phyloP scores from a whole-genome alignment of 495 filamentous ascomycete genomes.

The Xylaria nigripes region DNA sequence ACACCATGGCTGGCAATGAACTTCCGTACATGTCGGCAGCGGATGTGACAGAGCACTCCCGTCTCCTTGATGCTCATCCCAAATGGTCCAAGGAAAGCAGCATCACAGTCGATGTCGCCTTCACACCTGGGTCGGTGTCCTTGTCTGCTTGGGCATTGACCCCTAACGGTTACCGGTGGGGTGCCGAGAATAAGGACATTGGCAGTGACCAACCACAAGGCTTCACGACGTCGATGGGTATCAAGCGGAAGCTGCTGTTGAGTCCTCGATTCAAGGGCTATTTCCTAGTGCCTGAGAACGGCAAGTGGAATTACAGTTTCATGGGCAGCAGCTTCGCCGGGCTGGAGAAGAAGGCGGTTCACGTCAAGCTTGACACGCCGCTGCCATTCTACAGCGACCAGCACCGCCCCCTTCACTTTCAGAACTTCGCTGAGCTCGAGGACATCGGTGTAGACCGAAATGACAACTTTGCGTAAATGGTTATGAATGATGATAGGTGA shows the following conservation, averaged over 20 bases:
- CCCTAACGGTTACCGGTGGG: conserved; percentile 92
- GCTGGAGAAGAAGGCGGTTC: conserved; percentile 79
- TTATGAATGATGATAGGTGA: not conserved
- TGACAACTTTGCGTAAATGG: conserved; percentile 71
- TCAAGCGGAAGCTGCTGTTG: conserved; percentile 89
- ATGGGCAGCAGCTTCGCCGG: conserved; percentile 82
- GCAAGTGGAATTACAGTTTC: conserved; percentile 96
- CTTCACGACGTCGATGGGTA: conserved; percentile 85
- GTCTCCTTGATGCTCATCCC: conserved; percentile 72
- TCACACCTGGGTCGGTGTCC: conserved; percentile 97
- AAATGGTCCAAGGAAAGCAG: conserved; percentile 88
- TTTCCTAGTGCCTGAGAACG: conserved; percentile 88
- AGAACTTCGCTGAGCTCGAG: conserved; percentile 85
- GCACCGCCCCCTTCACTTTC: conserved; percentile 91
- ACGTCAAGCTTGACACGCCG: conserved; percentile 91
- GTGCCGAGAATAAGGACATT: conserved; percentile 88
- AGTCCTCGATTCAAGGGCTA: conserved; percentile 89
- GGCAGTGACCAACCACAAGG: conserved; percentile 87
- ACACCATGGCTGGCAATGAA: conserved; percentile 92
- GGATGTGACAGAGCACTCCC: conserved; percentile 89
- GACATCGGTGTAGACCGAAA: conserved; percentile 81
- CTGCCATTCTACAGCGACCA: conserved; percentile 84
- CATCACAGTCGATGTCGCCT: conserved; percentile 91
- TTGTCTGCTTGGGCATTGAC: conserved; percentile 88
- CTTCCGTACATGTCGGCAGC: conserved; percentile 89